Evolutionary conservation across 2,329 filamentous ascomycete genomes (phyloP), one percentile per base, ranked within the genome.

Genomic region (Ophiocordyceps robertsii): DNA sequence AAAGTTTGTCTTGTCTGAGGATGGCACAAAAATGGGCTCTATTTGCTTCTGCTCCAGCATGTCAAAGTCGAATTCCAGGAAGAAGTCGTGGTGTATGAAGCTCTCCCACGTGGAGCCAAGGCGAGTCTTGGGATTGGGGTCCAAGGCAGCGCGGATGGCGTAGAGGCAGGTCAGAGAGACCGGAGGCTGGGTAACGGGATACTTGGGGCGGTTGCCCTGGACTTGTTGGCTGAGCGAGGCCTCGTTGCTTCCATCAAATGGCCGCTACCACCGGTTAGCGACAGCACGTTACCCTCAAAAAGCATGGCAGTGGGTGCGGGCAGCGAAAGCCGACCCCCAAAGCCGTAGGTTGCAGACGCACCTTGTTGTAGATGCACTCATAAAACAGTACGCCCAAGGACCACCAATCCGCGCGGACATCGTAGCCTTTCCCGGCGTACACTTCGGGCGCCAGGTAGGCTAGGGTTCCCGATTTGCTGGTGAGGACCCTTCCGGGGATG

Each of bases 331-430:
- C 24, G 9, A 27, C 24, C 24, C n/a, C 24, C 24, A 27, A 6
- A 27, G 24, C 24, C 24, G 24, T 19, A 9, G 24, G 24, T 6
- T 27, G 19, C 9, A 8, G 41, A 58, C 71, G 41, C 64, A 88
- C 87, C 81, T 93, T 96, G 67, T 93, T 95, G 68, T 96, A 98
- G 50, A 98, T 95, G 72, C 92, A 96, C 63, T 98, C 92, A 62
- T 95, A 98, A 62, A 96, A 96, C n/a, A 94, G 75, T 38, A 98
- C 92, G 39, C 92, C 92, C 19, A 98, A 66, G 6, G 92, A 96
- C 92, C 92, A 98, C 92, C 92, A 98, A 60, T 98, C 92, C 36
- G 92, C 89, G 53, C 92, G 85, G 38, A 80, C 79, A 46, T 84
- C 81, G 57, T 98, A 98, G 33, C 92, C 92, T 47, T 80, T 82